A percentile compares a stretch with the other conserved stretches of the same genome.
These are phyloP conservation scores for Boletus semigastroideus DNA, from an alignment of 1,284 basidiomycete genomes.

Conservation along the genomic window DNA sequence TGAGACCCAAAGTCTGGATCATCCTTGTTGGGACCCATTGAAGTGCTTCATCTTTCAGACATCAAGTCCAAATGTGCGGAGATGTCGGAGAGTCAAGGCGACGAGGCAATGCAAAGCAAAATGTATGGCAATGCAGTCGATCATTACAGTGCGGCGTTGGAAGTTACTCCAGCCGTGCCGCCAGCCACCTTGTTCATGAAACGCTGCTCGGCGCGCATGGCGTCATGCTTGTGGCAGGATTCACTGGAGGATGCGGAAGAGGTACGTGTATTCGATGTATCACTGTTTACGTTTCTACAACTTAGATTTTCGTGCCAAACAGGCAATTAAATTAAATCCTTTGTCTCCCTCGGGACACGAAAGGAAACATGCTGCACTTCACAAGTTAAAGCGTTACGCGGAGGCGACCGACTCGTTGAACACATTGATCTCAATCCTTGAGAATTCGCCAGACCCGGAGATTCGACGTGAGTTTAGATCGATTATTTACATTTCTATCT, in stretches of 20 bases:
- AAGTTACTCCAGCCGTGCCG: not conserved
- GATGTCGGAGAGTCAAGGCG: slow-evolving; percentile 9
- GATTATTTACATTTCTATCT: not conserved
- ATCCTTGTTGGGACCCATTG: not conserved
- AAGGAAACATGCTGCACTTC: slow-evolving; percentile 18
- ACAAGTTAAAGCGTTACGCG: slow-evolving; percentile 11
- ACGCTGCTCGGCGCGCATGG: slow-evolving; percentile 14
- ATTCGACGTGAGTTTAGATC: slow-evolving; percentile 11
- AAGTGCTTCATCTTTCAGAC: slow-evolving; percentile 1
- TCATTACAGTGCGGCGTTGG: slow-evolving; percentile 17
- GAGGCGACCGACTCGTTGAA: slow-evolving; percentile 13
- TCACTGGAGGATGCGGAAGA: slow-evolving; percentile 23
- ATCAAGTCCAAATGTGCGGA: slow-evolving; percentile 12
- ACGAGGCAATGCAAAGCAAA: slow-evolving; percentile 6
- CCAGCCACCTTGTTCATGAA: slow-evolving; percentile 13
- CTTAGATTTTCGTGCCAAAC: not conserved
- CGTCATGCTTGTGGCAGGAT: slow-evolving; percentile 10
- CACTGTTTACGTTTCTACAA: not conserved
- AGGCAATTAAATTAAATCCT: slow-evolving; percentile 16
- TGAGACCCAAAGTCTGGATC: not conserved
- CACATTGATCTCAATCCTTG: slow-evolving; percentile 11
- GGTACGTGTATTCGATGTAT: slow-evolving; percentile 4
- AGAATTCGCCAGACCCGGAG: slow-evolving; percentile 12
- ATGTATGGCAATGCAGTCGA: slow-evolving; percentile 11
- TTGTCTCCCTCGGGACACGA: slow-evolving; percentile 21